Conservation (phyloP, 2,329 filamentous ascomycete genomes). For the Apiospora koreana region DNA sequence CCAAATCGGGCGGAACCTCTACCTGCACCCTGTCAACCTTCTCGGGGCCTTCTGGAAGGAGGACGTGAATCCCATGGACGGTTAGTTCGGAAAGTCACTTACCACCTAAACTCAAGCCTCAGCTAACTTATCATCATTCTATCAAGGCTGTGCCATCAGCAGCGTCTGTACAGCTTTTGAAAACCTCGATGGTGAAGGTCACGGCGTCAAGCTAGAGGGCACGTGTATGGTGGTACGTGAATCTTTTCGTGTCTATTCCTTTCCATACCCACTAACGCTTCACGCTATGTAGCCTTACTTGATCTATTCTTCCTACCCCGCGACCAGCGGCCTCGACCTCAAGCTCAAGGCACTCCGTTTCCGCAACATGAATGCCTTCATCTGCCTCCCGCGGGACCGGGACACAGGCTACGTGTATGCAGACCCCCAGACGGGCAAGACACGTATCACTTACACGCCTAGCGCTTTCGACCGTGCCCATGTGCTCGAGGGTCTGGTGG, state of each 20-base stretch:
- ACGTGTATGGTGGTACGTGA: slow-evolving; percentile 63
- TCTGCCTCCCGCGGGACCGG: slow-evolving; percentile 72
- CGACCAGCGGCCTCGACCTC: slow-evolving; percentile 65
- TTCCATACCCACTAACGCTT: neutral
- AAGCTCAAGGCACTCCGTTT: slow-evolving; percentile 70
- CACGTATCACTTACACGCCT: slow-evolving; percentile 67
- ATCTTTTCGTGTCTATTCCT: neutral
- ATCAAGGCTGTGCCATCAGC: slow-evolving; percentile 71
- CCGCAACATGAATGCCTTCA: slow-evolving; percentile 67
- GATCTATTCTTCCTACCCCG: slow-evolving; percentile 62
- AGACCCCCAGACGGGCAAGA: slow-evolving; percentile 64
- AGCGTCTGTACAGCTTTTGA: slow-evolving; percentile 74
- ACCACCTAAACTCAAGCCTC: neutral
- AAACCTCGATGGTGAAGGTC: slow-evolving; percentile 73
- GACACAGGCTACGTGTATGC: slow-evolving; percentile 72
- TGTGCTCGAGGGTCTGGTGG: slow-evolving; percentile 70
- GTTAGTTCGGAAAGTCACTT: slow-evolving; percentile 22
- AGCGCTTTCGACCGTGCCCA: slow-evolving; percentile 71
- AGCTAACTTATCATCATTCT: slow-evolving; percentile 18
- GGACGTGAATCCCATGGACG: slow-evolving; percentile 66
- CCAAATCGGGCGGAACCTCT: slow-evolving; percentile 77
- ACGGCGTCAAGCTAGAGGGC: slow-evolving; percentile 78
- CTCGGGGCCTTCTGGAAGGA: slow-evolving; percentile 64
- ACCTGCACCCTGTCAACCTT: slow-evolving; percentile 72
- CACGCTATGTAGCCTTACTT: slow-evolving; percentile 54